These are phyloP conservation scores for Aegilops speltoides DNA, from an alignment of 176 grass and related monocot species.

Conservation along the genomic window DNA sequence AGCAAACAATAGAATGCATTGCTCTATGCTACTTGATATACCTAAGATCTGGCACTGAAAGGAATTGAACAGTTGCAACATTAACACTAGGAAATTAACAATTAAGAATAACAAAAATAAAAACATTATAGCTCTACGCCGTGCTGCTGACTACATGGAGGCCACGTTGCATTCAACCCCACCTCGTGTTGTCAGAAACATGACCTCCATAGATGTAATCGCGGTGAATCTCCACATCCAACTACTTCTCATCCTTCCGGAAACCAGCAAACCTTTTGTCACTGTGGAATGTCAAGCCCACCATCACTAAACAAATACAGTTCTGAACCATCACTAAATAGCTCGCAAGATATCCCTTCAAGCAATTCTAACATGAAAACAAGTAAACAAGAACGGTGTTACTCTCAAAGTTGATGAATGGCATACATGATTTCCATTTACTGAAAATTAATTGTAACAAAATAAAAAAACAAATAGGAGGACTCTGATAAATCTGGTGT, in stretches of 20 bases:
- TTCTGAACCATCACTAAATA: neutral
- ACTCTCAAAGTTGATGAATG: no score
- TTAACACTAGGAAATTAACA: neutral
- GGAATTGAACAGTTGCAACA: neutral
- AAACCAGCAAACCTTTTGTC: slow-evolving; percentile 74
- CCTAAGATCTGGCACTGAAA: no score
- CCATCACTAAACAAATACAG: slow-evolving; percentile 33
- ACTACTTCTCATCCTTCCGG: slow-evolving; percentile 58
- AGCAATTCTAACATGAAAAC: neutral
- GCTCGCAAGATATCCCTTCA: neutral
- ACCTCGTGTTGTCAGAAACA: slow-evolving; percentile 56
- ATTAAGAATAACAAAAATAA: neutral
- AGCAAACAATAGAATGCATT: no score
- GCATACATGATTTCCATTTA: no score
- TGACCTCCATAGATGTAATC: slow-evolving; percentile 64
- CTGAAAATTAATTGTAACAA: no score
- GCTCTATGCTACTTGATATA: no score
- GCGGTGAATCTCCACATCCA: slow-evolving; percentile 55
- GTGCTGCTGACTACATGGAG: no score
- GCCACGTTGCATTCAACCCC: neutral
- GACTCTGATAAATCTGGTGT: no score
- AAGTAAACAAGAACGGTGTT: neutral
- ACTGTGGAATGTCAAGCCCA: slow-evolving; percentile 62
- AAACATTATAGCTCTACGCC: no score
- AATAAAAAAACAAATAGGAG: no score